A percentile compares a stretch with the other conserved stretches of the same genome.
phyloP scores from a whole-genome alignment of 2,329 filamentous ascomycete species.

The Ambrosiella cleistominuta region DNA sequence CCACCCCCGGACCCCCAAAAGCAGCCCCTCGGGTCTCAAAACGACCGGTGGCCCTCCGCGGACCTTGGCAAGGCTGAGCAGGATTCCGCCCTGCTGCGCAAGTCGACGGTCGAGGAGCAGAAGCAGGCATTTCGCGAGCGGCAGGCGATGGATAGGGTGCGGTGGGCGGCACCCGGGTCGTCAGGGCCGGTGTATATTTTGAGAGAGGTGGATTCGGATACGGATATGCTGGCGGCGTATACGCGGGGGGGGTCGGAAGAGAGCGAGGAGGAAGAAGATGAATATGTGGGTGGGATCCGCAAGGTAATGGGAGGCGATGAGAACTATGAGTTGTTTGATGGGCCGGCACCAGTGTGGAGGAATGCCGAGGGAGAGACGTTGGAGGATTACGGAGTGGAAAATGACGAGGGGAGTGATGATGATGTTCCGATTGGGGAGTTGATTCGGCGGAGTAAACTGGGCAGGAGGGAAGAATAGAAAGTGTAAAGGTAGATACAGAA shows the following conservation, averaged over 20 bases:
- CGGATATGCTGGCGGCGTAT: conserved; percentile 24
- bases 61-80: conserved; percentile 19
- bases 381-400: conserved; percentile 63
- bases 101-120: conserved; percentile 25
- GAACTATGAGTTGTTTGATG: conserved; percentile 13
- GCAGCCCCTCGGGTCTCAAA: conserved; percentile 24
- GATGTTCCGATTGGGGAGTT: conserved; percentile 56
- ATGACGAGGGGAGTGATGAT: conserved; percentile 29
- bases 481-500: not conserved
- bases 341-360: conserved; percentile 39
- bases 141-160: conserved; percentile 30
- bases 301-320: conserved; percentile 16
- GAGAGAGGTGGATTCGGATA: conserved; percentile 24
- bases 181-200: conserved; percentile 32
- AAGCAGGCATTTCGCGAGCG: conserved; percentile 32
- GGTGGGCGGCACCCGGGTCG: conserved; percentile 24
- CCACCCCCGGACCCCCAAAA: conserved; percentile 47
- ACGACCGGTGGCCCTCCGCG: conserved; percentile 22
- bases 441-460: conserved; percentile 35
- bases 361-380: conserved; percentile 61
- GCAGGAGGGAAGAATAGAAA: not conserved
- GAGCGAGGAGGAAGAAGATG: not conserved
- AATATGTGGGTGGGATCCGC: not conserved
- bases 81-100: conserved; percentile 17
- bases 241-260: conserved; percentile 41